Evolutionary conservation across 2,329 filamentous ascomycete species (phyloP).

Genomic region (Xylariales sp.): DNA sequence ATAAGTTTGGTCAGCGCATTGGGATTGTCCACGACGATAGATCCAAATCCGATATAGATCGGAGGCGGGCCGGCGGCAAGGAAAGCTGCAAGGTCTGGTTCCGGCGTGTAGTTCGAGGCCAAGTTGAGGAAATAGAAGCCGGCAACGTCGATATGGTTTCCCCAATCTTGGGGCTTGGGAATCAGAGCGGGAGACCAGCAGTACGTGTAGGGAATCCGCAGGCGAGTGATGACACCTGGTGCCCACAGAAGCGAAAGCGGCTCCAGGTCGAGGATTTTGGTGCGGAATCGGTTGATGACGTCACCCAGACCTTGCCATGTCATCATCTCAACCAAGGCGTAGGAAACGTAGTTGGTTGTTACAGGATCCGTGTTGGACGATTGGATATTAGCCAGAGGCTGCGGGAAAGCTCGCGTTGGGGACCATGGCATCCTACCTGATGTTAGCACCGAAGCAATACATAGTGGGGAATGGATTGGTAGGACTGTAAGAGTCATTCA

Average conservation of each 20-base stretch:
- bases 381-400: slow-evolving; percentile 79
- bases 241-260: slow-evolving; percentile 78
- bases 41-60: slow-evolving; percentile 53
- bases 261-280: slow-evolving; percentile 64
- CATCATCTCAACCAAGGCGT: slow-evolving; percentile 83
- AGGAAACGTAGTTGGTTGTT: slow-evolving; percentile 71
- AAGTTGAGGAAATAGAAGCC: slow-evolving; percentile 50
- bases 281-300: slow-evolving; percentile 82
- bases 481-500: too few relatives aligned
- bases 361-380: slow-evolving; percentile 61
- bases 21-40: slow-evolving; percentile 50
- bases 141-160: slow-evolving; percentile 46
- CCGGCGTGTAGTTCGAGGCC: slow-evolving; percentile 26
- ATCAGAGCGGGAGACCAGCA: slow-evolving; percentile 63
- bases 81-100: slow-evolving; percentile 32
- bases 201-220: slow-evolving; percentile 82
- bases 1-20: slow-evolving; percentile 37
- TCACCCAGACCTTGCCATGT: slow-evolving; percentile 92
- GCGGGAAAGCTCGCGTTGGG: slow-evolving; percentile 78
- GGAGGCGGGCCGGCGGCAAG: slow-evolving; percentile 41
- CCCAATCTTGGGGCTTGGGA: slow-evolving; percentile 50
- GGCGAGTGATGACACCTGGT: slow-evolving; percentile 70
- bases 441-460: too few relatives aligned
- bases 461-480: too few relatives aligned
- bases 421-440: slow-evolving; percentile 72